Conservation (phyloP, 768 basidiomycete genomes). For the Tephrocybe sp. region DNA sequence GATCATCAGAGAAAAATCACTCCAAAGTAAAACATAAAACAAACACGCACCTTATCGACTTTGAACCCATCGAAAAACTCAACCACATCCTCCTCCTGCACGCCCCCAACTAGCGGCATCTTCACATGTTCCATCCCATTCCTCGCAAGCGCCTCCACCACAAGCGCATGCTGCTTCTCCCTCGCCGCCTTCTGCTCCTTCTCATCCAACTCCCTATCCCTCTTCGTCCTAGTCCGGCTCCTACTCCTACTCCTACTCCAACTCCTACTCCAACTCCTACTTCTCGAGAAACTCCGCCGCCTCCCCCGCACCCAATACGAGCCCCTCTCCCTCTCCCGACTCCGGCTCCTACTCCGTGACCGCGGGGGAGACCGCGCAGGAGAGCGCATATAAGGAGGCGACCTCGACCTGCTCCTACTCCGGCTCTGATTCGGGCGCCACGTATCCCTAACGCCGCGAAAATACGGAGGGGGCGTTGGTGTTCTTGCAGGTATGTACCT, state of each 20-base stretch:
- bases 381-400: too few relatives aligned
- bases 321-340: too few relatives aligned
- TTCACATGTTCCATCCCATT: slow-evolving; percentile 71
- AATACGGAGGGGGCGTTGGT: not conserved
- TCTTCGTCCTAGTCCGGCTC: slow-evolving; percentile 5
- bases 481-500: slow-evolving; percentile 5
- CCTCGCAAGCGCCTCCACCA: slow-evolving; percentile 52
- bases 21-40: slow-evolving; percentile 11
- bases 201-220: slow-evolving; percentile 15
- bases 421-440: too few relatives aligned
- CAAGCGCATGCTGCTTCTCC: slow-evolving; percentile 36
- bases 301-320: too few relatives aligned
- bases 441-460: not conserved
- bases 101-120: slow-evolving; percentile 44
- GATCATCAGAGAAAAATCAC: slow-evolving; percentile 6
- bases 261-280: slow-evolving; percentile 4
- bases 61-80: slow-evolving; percentile 70
- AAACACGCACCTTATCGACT: slow-evolving; percentile 63
- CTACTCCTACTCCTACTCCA: slow-evolving; percentile 6
- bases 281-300: too few relatives aligned
- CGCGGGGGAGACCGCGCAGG: slow-evolving; percentile 11
- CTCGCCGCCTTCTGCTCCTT: slow-evolving; percentile 26
- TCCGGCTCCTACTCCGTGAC: slow-evolving; percentile 26
- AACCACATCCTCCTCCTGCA: slow-evolving; percentile 64
- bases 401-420: slow-evolving; percentile 4